Evolutionary conservation across 2,329 filamentous ascomycete genomes (phyloP), one percentile per base, ranked within the genome.

Genomic region (Colletotrichum eremochloae): DNA sequence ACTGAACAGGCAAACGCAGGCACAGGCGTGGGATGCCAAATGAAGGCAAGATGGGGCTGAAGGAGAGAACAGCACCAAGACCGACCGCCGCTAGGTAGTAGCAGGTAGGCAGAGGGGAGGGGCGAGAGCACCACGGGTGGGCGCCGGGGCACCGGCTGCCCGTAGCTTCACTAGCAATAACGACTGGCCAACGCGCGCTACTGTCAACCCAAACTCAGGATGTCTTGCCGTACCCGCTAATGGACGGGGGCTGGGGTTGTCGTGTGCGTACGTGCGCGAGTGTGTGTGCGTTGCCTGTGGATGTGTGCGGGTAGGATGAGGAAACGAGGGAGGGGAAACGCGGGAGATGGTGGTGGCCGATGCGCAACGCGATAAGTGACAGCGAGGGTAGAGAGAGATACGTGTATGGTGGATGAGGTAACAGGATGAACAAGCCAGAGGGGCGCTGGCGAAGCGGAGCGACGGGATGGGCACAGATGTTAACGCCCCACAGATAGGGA

Each of bases 21-120:
- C 57, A 52, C 44, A 53, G 58, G 64, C 58, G 36, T 50, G 46
- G 68, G 68, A 24, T 24, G 38, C 69, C 52, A 68, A 53, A 60
- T 24, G 68, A 71, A 71, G 68, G 60, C 64, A 72, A 72, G 66
- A 72, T 57, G 65, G 70, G 55, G 38, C 70, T 33, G 40, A 64
- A 58, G 63, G 70, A 72, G 70, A 72, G 58, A 72, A 72, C 66
- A 69, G 66, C 40, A 56, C 58, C 44, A 57, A 33, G 57, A 24
- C 44, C 24, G 24, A 24, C 24, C 24, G 24, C 24, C n/a, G 44
- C 44, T n/a, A 46, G 4, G 5, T 40, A 63, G n/a, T 24, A 24
- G 24, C 24, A 24, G 24, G 15, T 42, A 15, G 40, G 36, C 24
- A 33, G 38, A 24, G 38, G 18, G 14, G 8, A 48, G 44, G 44